A percentile compares a stretch with the other conserved stretches of the same genome.
Evolutionary conservation across 805 yeast species (phyloP).

Genomic region (Candida tallmaniae): DNA sequence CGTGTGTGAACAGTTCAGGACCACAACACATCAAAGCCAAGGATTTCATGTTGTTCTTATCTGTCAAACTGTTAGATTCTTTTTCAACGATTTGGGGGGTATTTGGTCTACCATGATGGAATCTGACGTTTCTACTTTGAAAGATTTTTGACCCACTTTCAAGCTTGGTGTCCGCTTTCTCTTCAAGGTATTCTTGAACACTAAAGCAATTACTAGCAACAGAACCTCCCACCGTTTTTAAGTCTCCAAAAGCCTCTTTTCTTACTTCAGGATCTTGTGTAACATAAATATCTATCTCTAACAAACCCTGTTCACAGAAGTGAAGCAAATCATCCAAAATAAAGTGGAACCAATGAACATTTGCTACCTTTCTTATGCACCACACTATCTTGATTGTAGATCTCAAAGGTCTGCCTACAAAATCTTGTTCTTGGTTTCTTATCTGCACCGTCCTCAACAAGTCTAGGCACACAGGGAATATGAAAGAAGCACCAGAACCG

Average conservation of each 20-base stretch:
- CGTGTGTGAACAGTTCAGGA: conserved; percentile 25
- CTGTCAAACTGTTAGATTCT: conserved; percentile 13
- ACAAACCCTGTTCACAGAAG: conserved; percentile 18
- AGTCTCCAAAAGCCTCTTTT: not conserved
- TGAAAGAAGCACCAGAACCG: conserved; percentile 46
- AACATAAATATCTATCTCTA: conserved; percentile 23
- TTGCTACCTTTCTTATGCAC: conserved; percentile 22
- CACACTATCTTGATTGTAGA: conserved; percentile 28
- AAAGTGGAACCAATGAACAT: conserved; percentile 35
- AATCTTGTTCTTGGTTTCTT: conserved; percentile 26
- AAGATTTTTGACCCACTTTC: not conserved
- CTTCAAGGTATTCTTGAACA: not conserved
- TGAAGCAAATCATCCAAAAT: conserved; percentile 25
- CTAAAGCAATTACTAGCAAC: no score
- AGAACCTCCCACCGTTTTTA: not conserved
- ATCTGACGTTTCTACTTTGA: conserved; percentile 1
- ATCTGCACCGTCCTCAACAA: conserved; percentile 24
- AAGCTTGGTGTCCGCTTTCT: not conserved
- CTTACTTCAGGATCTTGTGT: conserved; percentile 11
- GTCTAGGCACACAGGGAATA: conserved; percentile 42
- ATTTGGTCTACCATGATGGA: conserved; percentile 16
- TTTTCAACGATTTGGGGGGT: conserved; percentile 12
- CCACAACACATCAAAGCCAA: conserved; percentile 43
- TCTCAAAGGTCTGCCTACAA: conserved; percentile 25
- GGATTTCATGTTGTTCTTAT: conserved; percentile 16